These are phyloP conservation scores for Isatis tinctoria DNA, from an alignment of 345 rosid genomes.

Conservation along the genomic window DNA sequence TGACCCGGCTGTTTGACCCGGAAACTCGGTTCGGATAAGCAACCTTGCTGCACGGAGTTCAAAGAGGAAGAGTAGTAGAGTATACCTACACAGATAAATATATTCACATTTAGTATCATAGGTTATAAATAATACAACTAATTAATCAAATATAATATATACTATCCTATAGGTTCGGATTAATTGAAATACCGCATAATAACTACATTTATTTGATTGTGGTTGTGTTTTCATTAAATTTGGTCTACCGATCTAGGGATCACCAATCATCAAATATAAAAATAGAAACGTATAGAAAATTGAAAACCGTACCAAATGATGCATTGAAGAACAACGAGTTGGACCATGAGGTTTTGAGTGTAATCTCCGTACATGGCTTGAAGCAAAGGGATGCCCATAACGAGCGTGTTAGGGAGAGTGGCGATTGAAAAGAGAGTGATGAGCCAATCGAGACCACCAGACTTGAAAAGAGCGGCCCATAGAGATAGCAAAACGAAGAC, in stretches of 20 bases:
- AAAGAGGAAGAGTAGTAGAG: conserved; percentile 46
- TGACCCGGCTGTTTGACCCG: conserved; percentile 42
- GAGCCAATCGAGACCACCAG: conserved; percentile 48
- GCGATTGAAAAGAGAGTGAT: conserved; percentile 50
- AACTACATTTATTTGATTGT: not conserved
- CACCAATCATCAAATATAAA: not conserved
- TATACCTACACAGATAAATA: conserved; percentile 25
- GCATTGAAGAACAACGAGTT: conserved; percentile 50
- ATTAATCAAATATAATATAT: not conserved
- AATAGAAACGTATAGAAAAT: conserved; percentile 30
- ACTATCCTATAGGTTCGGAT: not conserved
- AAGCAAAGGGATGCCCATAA: conserved; percentile 57
- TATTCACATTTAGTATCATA: not conserved
- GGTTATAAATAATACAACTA: conserved; percentile 15
- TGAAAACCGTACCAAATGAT: conserved; percentile 55
- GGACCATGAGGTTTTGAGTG: conserved; percentile 45
- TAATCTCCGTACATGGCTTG: conserved; percentile 54
- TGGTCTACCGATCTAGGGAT: not conserved
- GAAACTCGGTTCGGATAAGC: conserved; percentile 46
- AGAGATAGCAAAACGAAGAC: conserved; percentile 37
- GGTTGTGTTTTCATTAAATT: not conserved
- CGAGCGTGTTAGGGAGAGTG: conserved; percentile 51
- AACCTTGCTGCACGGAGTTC: conserved; percentile 50
- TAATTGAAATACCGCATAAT: not conserved
- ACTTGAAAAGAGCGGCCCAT: conserved; percentile 35